Evolutionary conservation across 352 stramenopile species (phyloP).

Genomic region (Nothophytophthora sp.): DNA sequence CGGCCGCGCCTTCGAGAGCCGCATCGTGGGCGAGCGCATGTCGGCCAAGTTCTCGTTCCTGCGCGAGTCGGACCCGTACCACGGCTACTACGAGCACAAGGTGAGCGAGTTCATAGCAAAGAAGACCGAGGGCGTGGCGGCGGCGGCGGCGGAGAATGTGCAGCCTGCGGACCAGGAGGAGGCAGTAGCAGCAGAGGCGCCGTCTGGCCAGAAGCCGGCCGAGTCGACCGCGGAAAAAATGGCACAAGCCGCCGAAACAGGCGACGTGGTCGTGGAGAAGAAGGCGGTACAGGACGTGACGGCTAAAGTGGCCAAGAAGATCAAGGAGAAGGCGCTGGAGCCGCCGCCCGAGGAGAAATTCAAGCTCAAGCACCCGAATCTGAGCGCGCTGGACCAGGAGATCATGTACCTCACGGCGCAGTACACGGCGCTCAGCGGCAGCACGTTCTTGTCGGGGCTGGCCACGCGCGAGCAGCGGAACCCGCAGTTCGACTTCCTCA

Average conservation of each 20-base stretch:
- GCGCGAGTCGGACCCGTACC: constrained; percentile 93
- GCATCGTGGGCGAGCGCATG: constrained; percentile 96
- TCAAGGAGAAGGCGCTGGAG: constrained; percentile 86
- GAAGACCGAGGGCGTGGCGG: constrained; percentile 21
- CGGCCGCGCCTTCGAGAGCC: constrained; percentile 97
- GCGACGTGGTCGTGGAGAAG: constrained; percentile 80
- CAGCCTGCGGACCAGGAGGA: constrained; percentile 28
- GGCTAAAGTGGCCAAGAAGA: constrained; percentile 89
- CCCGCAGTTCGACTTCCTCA: constrained; percentile 97
- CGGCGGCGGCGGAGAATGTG: constrained; percentile 14
- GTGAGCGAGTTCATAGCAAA: constrained; percentile 86
- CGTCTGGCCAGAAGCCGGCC: constrained; percentile 20
- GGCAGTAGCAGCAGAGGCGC: constrained; percentile 1
- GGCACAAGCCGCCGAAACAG: constrained; percentile 27
- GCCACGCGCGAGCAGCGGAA: constrained; percentile 97
- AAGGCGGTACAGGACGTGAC: constrained; percentile 83
- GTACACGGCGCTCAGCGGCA: constrained; percentile 96
- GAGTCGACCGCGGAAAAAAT: constrained; percentile 20
- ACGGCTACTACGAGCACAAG: constrained; percentile 99
- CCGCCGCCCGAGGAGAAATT: constrained; percentile 73
- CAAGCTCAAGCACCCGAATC: constrained; percentile 86
- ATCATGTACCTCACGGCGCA: constrained; percentile 99
- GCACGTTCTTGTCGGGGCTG: constrained; percentile 95
- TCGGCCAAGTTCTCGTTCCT: constrained; percentile 99
- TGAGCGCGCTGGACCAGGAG: constrained; percentile 95